These are phyloP conservation scores for Russula ochroleuca DNA, from an alignment of 768 basidiomycete genomes.

Conservation along the genomic window DNA sequence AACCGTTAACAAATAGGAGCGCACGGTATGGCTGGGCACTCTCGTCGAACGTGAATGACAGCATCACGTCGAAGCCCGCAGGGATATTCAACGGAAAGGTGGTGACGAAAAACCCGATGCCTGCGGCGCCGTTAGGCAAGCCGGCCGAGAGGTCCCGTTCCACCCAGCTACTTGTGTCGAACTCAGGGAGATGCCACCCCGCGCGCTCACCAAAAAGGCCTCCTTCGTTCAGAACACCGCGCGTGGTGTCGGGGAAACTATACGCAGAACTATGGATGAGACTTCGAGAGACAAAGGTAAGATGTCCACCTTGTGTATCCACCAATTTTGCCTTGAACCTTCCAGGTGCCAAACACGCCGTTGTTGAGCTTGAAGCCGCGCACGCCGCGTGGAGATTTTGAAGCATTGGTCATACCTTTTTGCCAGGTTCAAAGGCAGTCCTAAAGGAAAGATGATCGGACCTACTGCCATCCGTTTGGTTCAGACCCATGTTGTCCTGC, in stretches of 20 bases:
- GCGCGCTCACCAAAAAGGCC: conserved; percentile 42
- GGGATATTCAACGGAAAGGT: conserved; percentile 63
- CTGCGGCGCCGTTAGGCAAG: conserved; percentile 53
- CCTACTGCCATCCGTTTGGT: conserved; percentile 44
- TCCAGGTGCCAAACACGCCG: conserved; percentile 46
- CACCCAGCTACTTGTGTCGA: conserved; percentile 58
- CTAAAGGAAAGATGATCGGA: conserved; percentile 37
- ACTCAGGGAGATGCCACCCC: conserved; percentile 54
- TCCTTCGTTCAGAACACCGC: conserved; percentile 46
- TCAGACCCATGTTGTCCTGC: conserved; percentile 77
- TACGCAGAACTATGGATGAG: not conserved
- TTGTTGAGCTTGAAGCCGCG: conserved; percentile 67
- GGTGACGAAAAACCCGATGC: conserved; percentile 79
- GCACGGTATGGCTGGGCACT: conserved; percentile 64
- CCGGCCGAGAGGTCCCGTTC: conserved; percentile 53
- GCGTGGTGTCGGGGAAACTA: conserved; percentile 67
- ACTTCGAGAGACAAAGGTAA: not conserved
- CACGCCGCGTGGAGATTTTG: conserved; percentile 74
- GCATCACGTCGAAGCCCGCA: conserved; percentile 54
- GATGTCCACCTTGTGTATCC: conserved; percentile 39
- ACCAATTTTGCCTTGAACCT: conserved; percentile 45
- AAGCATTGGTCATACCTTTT: conserved; percentile 44
- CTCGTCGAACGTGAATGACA: conserved; percentile 70
- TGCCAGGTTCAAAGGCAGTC: not conserved
- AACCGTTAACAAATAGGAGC: conserved; percentile 76